Evolutionary conservation across 202 grass and related monocot genomes (phyloP).

Genomic region (Panicum virgatum): DNA sequence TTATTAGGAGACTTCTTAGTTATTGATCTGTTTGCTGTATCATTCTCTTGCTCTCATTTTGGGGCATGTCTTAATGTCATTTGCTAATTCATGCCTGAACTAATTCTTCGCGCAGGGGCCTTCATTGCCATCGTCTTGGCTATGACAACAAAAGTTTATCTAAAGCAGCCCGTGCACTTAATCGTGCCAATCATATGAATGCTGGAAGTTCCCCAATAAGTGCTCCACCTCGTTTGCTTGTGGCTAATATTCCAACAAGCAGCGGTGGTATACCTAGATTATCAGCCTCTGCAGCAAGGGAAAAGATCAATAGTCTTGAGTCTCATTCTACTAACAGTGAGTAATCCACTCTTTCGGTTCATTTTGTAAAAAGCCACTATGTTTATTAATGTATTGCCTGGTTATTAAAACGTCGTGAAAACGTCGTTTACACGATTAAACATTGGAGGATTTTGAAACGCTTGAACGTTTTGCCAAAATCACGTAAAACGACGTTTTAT

Average conservation of each 20-base stretch:
- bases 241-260: constrained; percentile 47
- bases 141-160: constrained; percentile 81
- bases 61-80: constrained; percentile 13
- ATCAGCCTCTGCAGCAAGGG: constrained; percentile 23
- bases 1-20: not conserved
- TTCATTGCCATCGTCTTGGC: constrained; percentile 83
- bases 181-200: constrained; percentile 35
- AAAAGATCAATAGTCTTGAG: constrained; percentile 29
- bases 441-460: too few species aligned
- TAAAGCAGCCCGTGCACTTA: constrained; percentile 50
- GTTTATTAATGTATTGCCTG: constrained; percentile 40
- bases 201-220: constrained; percentile 36
- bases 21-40: constrained; percentile 24
- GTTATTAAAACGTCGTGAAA: too few species aligned
- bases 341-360: constrained; percentile 27
- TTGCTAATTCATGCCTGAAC: constrained; percentile 18
- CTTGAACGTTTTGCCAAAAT: too few species aligned
- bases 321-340: constrained; percentile 36
- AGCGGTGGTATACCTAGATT: constrained; percentile 36
- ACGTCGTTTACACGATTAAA: too few species aligned
- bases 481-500: too few species aligned
- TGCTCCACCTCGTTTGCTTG: constrained; percentile 43
- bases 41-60: constrained; percentile 1
- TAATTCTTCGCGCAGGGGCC: constrained; percentile 56
- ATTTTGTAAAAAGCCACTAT: constrained; percentile 28